Base-by-base conservation (phyloP, 2,329 filamentous ascomycete genomes). In the Colletotrichum sojae region DNA sequence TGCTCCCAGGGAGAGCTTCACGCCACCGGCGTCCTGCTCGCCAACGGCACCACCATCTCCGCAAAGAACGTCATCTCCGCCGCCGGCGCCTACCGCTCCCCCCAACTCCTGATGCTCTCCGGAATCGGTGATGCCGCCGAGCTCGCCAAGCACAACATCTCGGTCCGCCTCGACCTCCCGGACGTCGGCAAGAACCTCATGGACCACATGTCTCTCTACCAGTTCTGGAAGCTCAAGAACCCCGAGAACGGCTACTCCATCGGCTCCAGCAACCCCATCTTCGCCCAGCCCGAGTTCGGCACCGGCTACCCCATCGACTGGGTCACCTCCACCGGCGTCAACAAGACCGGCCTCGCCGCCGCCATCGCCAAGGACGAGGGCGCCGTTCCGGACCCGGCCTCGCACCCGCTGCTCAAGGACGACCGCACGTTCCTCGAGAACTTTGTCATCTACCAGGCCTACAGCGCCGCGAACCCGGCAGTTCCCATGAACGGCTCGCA, bases 61-160 rank as follows among this genome's bases (percentile, higher is more conserved):
- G 72, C 76, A 61, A 72, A 75, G n/a, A 73, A 81, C 61, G 71
- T 85, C 73, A 78, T 85, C 5, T 75, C 86, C 12, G 81, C 79
- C 13, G 81, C 79, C 3, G 86, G 86, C 2, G 78, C 84, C 16
- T 87, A 86, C 73, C 85, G 83, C 73, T 85, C 83, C 46, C 85
- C 86, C 1, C 82, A 82, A 20, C 82, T 88, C 45, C 80, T 88
- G 4, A 82, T 86, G 72, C 83, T 84, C n/a, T 88, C 85, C 9
- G 86, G 86, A 0, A 85, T 88, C 31, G 86, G 86, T 0, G 80
- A 83, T 8, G 79, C 77, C 45, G 74, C 77, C 0, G 84, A 86
- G 57, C 74, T 69, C 2, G 76, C 81, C n/a, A 76, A 82, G 63
- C 75, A 83, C 49, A 77, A 76, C n/a, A 85, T 87, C 54, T 53